Evolutionary conservation across 495 filamentous ascomycete species (phyloP), one percentile per base, ranked within the genome.

Genomic region (Jackrogersella minutella): DNA sequence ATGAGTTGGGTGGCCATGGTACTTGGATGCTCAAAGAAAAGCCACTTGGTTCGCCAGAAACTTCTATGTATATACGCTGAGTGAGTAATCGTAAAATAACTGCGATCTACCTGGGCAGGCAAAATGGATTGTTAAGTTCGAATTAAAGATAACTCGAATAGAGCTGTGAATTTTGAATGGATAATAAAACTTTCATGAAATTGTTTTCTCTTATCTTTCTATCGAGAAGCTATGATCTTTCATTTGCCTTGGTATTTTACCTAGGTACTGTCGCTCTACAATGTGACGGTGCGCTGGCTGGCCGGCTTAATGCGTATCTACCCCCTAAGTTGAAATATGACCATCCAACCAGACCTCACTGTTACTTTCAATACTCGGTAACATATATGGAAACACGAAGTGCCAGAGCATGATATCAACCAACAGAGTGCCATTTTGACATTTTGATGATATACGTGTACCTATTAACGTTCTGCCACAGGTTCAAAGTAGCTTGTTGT

Each of bases 321-420:
- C n/a, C 30, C 16, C 17, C 30, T 8, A 52, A 22, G 36, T 52
- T 37, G 30, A 36, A 36, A 34, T 52, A 52, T 49, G 14, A 49
- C 44, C 44, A 31, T 14, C 44, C 44, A 49, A 49, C 31, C 44
- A 52, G 10, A 36, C 30, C 16, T 22, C 22, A 11, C 49, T 26
- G 49, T 34, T 17, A 52, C 16, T 36, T 33, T 33, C 17, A 21
- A 36, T 5, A 8, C 49, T 22, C 3, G 8, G 2, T 3, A 11
- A 22, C 16, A 9, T 56, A 6, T 30, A 41, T 56, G 52, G 34
- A 31, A 43, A 56, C 52, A 56, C 52, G 37, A 56, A 30, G 7
- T 30, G 22, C 22, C 14, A 17, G 19, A 56, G 11, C 19, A 30
- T 44, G 16, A 28, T 39, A 4, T 16, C 49, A 46, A 28, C 39